Percentiles rank a stretch among this genome's conserved stretches.
Evolutionary conservation across 176 grass and related monocot genomes (phyloP).

Genomic region (Oryza officinalis): DNA sequence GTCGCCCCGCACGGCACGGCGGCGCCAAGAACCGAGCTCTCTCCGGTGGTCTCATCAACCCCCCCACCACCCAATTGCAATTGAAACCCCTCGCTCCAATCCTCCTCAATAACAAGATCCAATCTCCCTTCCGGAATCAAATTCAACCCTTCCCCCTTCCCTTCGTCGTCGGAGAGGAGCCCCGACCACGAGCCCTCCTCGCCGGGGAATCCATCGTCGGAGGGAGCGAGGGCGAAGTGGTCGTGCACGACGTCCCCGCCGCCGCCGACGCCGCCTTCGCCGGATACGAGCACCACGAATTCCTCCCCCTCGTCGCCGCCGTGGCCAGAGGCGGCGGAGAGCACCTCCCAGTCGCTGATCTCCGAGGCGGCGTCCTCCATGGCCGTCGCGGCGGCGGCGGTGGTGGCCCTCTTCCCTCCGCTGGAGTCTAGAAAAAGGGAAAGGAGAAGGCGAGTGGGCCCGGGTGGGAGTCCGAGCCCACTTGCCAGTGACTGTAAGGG

Average conservation of each 20-base stretch:
- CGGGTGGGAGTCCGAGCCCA: neutral
- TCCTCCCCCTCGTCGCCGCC: slow-evolving; percentile 5
- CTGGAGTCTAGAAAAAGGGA: neutral
- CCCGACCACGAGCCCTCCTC: slow-evolving; percentile 2
- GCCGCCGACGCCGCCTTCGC: neutral
- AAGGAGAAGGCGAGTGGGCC: neutral
- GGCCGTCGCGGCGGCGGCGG: neutral
- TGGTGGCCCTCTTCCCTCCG: neutral
- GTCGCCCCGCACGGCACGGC: neutral
- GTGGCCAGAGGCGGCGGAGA: slow-evolving; percentile 32
- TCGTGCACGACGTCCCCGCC: slow-evolving; percentile 33
- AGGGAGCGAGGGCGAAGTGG: slow-evolving; percentile 42
- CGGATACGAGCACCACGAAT: neutral
- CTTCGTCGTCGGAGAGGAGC: neutral
- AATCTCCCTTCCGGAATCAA: neutral
- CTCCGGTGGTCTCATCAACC: neutral
- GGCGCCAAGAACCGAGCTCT: neutral
- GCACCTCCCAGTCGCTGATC: slow-evolving; percentile 61
- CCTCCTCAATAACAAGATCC: neutral
- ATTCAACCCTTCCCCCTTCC: neutral
- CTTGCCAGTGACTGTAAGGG: neutral
- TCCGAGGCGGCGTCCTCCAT: slow-evolving; percentile 51
- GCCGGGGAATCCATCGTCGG: neutral
- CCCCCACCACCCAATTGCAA: neutral
- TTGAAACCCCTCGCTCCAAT: neutral